phyloP scores from a whole-genome alignment of 2,329 filamentous ascomycete species.

The Chaetothyriales sp. region DNA sequence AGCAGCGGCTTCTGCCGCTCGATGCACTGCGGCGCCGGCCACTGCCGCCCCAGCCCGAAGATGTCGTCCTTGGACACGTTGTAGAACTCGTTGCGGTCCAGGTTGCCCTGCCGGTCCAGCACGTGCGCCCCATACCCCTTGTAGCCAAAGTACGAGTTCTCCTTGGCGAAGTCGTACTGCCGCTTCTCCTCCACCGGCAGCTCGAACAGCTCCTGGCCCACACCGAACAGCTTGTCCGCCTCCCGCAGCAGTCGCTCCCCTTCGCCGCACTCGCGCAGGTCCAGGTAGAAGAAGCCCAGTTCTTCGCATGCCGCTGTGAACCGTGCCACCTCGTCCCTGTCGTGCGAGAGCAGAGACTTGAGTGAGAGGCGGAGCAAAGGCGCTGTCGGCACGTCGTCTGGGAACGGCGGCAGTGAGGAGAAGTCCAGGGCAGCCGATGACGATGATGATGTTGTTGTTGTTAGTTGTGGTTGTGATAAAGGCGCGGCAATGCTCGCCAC shows the following conservation, averaged over 20 bases:
- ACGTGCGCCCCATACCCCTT: constrained; percentile 34
- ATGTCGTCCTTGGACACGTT: constrained; percentile 41
- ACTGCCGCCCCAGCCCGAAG: constrained; percentile 23
- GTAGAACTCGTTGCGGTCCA: constrained; percentile 40
- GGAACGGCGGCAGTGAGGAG: constrained; percentile 24
- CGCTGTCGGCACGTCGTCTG: constrained; percentile 27
- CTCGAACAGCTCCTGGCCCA: constrained; percentile 34
- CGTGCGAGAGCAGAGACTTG: constrained; percentile 23
- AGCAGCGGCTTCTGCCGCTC: constrained; percentile 24
- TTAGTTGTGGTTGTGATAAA: too few species aligned
- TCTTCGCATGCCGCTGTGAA: constrained; percentile 30
- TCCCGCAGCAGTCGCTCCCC: constrained; percentile 29
- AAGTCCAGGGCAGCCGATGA: background rate
- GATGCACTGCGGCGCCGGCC: constrained; percentile 32
- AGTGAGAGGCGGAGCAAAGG: constrained; percentile 31
- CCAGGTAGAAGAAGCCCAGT: constrained; percentile 44
- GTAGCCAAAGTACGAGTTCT: constrained; percentile 38
- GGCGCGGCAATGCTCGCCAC: too few species aligned
- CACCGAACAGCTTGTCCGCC: constrained; percentile 31
- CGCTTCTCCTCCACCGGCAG: constrained; percentile 36
- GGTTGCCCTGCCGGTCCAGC: constrained; percentile 34
- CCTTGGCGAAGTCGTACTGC: constrained; percentile 38
- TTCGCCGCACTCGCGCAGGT: constrained; percentile 24
- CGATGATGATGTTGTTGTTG: too few species aligned
- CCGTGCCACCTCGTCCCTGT: constrained; percentile 22